Evolutionary conservation across 2,329 filamentous ascomycete species (phyloP).

Genomic region (Aureobasidium lini): DNA sequence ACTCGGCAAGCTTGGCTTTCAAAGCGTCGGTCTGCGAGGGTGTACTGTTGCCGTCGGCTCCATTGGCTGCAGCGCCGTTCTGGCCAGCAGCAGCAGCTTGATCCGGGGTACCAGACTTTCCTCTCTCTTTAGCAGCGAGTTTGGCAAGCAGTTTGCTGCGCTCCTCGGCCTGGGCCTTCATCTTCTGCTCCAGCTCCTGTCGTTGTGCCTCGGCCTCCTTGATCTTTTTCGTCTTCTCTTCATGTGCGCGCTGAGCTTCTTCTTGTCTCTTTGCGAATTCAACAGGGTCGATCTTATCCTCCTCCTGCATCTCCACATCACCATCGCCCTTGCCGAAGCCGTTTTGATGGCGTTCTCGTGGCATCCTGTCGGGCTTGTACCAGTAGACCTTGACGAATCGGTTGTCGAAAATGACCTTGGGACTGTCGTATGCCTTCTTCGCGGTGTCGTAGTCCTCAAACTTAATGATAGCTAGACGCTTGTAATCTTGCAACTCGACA

Average conservation of each 20-base stretch:
- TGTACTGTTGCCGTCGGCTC: conserved; percentile 24
- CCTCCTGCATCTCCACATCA: conserved; percentile 26
- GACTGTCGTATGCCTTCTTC: conserved; percentile 64
- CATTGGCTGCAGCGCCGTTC: conserved; percentile 17
- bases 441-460: conserved; percentile 60
- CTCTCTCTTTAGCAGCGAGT: conserved; percentile 35
- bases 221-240: conserved; percentile 57
- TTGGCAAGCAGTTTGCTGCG: conserved; percentile 54
- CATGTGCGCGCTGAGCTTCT: conserved; percentile 61
- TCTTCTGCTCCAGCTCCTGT: conserved; percentile 57
- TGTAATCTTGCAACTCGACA: conserved; percentile 58
- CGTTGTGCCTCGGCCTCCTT: conserved; percentile 56
- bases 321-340: conserved; percentile 14
- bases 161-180: conserved; percentile 59
- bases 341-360: conserved; percentile 11
- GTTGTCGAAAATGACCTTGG: conserved; percentile 77
- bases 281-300: conserved; percentile 58
- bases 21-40: conserved; percentile 54
- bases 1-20: conserved; percentile 62
- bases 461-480: conserved; percentile 61
- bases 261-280: conserved; percentile 62
- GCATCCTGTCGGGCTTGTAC: conserved; percentile 46
- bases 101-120: conserved; percentile 21
- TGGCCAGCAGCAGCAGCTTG: conserved; percentile 21
- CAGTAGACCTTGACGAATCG: conserved; percentile 80